Evolutionary conservation across 2,329 filamentous ascomycete genomes (phyloP), one percentile per base, ranked within the genome.

Genomic region (Paraconiothyrium brasiliense): DNA sequence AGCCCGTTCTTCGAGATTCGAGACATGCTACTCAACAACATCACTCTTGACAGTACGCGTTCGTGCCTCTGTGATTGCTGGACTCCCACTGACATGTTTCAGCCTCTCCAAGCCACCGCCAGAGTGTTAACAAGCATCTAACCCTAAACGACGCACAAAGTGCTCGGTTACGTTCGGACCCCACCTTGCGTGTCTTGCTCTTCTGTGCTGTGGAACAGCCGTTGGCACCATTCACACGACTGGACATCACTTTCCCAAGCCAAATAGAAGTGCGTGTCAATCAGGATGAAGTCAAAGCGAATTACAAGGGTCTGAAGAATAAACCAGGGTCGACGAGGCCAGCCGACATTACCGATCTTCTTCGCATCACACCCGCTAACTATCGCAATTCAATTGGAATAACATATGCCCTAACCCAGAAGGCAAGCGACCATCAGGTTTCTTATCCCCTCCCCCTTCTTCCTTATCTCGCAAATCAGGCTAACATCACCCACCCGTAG

Each of bases 201-300:
- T 97, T 96, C 74, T 97, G 93, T 71, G 89, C 92, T 3, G 82
- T 84, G 1, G 90, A 92, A 59, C 80, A 79, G 22, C 70, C 73
- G 6, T 66, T 77, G 0, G 61, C 68, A 2, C 66, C 63, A 7
- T 79, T 66, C 62, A 63, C 72, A 4, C 70, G 75, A 30, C 79
- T 82, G 39, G 93, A 98, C 64, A 89, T 99, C 57, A 83, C 92
- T 0, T 99, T 99, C 67, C 95, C 95, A 1, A 89, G 94, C 70
- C 93, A 97, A 79, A 91, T 95, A 35, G 95, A 99, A 76, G 85
- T 99, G 60, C 94, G 93, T 75, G 88, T 97, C 59, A 99, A 99
- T 70, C 86, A 89, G 10, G 91, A 91, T 37, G 93, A 97, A 60
- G 86, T 97, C 68, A 95, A 94, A 78, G 90, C 91, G n/a, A 99